These are phyloP conservation scores for Xerocomus amazonicus DNA, from an alignment of 1,284 basidiomycete genomes.

Conservation along the genomic window DNA sequence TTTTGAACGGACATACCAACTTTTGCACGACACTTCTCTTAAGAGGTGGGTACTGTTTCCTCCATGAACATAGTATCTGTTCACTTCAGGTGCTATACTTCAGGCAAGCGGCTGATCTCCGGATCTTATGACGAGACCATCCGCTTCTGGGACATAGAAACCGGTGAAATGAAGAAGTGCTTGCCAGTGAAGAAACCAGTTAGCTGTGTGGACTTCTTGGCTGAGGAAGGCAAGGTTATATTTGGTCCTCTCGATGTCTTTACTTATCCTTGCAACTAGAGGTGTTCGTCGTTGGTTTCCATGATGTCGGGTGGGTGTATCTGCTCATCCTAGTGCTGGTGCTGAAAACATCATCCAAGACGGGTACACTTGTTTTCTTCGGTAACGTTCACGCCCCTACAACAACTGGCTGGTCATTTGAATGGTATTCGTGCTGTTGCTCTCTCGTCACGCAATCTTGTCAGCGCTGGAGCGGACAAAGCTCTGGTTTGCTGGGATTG, in stretches of 20 bases:
- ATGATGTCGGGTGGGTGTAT: constrained; percentile 76
- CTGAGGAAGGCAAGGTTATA: constrained; percentile 60
- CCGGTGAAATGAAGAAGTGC: constrained; percentile 78
- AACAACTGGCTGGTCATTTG: constrained; percentile 80
- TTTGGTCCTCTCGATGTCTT: background rate
- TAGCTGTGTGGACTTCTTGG: constrained; percentile 85
- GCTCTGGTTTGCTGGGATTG: constrained; percentile 93
- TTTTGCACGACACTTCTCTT: constrained; percentile 85
- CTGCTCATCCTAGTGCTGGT: background rate
- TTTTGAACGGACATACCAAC: constrained; percentile 81
- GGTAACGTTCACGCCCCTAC: constrained; percentile 73
- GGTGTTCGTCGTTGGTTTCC: constrained; percentile 89
- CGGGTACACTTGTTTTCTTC: constrained; percentile 81
- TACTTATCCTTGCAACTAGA: constrained; percentile 39
- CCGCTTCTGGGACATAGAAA: constrained; percentile 82
- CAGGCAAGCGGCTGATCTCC: constrained; percentile 75
- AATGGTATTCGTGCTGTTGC: constrained; percentile 86
- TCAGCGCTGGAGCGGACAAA: constrained; percentile 85
- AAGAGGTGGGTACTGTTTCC: constrained; percentile 42
- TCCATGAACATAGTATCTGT: background rate
- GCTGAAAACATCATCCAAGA: constrained; percentile 35
- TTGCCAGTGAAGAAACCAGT: constrained; percentile 82
- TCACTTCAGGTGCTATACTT: background rate
- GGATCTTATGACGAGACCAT: constrained; percentile 91
- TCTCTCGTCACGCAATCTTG: constrained; percentile 78